These are phyloP conservation scores for Ustilago xerochloae DNA, from an alignment of 1,284 basidiomycete genomes.

Conservation along the genomic window DNA sequence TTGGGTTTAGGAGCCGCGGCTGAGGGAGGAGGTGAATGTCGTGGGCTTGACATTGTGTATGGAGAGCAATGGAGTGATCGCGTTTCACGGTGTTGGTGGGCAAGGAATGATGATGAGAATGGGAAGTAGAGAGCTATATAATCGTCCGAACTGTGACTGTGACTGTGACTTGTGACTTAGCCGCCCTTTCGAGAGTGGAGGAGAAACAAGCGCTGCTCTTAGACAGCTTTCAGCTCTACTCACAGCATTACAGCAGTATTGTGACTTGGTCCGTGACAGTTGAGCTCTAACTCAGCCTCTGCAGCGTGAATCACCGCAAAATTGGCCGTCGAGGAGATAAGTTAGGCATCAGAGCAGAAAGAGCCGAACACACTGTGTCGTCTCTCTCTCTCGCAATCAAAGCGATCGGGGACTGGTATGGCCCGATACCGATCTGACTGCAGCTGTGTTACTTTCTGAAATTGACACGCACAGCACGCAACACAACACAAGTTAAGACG, in stretches of 20 bases:
- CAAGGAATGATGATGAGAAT: background rate
- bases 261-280: background rate
- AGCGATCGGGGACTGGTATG: background rate
- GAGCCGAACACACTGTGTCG: too few relatives aligned
- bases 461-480: background rate
- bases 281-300: background rate
- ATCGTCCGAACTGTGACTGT: too few relatives aligned
- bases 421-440: background rate
- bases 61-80: background rate
- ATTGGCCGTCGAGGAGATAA: too few relatives aligned
- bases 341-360: too few relatives aligned
- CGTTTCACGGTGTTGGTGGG: too few relatives aligned
- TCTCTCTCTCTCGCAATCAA: background rate
- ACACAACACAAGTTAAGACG: background rate
- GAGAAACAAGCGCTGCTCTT: too few relatives aligned
- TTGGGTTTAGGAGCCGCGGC: slow-evolving; percentile 61
- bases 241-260: too few relatives aligned
- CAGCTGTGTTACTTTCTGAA: background rate
- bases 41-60: slow-evolving; percentile 40
- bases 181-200: too few relatives aligned
- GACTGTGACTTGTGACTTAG: too few relatives aligned
- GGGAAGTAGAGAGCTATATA: background rate
- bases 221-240: too few relatives aligned
- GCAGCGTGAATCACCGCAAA: background rate
- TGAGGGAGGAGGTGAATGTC: slow-evolving; percentile 62